Evolutionary conservation across 2,329 filamentous ascomycete genomes (phyloP).

Genomic region (Bipolaris oryzae): DNA sequence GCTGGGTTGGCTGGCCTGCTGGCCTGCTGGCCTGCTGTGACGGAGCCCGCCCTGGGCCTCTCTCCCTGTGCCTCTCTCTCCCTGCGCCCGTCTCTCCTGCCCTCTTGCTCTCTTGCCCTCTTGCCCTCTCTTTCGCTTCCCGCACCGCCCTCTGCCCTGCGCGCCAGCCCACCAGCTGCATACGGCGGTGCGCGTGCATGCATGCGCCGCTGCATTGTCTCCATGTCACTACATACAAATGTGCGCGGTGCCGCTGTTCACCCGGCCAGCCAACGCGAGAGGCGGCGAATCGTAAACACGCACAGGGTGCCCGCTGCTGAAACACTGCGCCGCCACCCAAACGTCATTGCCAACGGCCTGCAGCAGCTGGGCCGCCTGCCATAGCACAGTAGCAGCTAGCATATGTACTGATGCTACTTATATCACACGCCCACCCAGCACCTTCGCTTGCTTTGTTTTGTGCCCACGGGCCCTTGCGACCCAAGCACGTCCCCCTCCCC

Average conservation of each 20-base stretch:
- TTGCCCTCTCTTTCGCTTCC: not conserved
- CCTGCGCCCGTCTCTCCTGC: too few relatives aligned
- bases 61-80: too few relatives aligned
- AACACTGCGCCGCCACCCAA: conserved; percentile 17
- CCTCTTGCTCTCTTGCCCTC: not conserved
- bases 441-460: conserved; percentile 2
- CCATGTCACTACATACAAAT: too few relatives aligned
- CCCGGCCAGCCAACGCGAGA: not conserved
- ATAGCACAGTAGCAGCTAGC: not conserved
- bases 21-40: not conserved
- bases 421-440: conserved; percentile 1
- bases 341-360: conserved; percentile 13
- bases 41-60: not conserved
- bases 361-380: not conserved
- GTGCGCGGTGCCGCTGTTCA: not conserved
- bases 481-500: not conserved
- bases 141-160: not conserved
- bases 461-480: not conserved
- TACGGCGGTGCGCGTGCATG: not conserved
- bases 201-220: not conserved
- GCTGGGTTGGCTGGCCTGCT: too few relatives aligned
- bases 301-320: conserved; percentile 11
- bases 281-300: conserved; percentile 6
- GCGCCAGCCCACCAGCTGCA: not conserved
- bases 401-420: not conserved